Conservation (phyloP, 2,329 filamentous ascomycete genomes). For the Ophiobolus disseminans region DNA sequence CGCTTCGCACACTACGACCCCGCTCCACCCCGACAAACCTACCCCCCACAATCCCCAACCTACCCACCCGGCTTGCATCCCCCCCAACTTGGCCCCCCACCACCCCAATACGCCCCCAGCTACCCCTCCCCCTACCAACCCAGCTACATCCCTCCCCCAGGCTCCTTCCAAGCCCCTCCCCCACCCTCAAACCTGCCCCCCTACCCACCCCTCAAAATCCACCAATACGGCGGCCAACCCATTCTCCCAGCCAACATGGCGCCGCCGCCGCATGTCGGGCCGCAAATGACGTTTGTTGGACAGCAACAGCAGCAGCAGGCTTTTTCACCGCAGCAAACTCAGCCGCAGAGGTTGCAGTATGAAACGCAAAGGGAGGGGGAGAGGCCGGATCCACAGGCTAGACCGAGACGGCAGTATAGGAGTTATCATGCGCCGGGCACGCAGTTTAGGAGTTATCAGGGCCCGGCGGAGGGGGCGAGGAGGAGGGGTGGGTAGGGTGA, state of each 20-base stretch:
- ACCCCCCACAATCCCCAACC: conserved; percentile 30
- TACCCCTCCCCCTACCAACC: conserved; percentile 35
- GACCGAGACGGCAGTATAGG: conserved; percentile 39
- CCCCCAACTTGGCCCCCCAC: conserved; percentile 22
- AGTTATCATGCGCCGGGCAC: conserved; percentile 44
- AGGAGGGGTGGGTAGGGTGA: not conserved
- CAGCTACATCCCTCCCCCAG: conserved; percentile 42
- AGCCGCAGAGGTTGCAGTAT: conserved; percentile 24
- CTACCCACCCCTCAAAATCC: conserved; percentile 46
- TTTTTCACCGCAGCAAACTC: conserved; percentile 30
- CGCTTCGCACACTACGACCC: conserved; percentile 48
- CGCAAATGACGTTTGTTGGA: conserved; percentile 21
- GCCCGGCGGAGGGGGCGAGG: conserved; percentile 26
- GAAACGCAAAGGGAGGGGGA: conserved; percentile 28
- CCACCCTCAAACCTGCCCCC: conserved; percentile 31
- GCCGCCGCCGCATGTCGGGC: conserved; percentile 31
- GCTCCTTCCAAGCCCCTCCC: conserved; percentile 43
- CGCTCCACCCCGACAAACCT: conserved; percentile 30
- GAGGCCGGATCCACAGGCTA: conserved; percentile 30
- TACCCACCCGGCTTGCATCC: conserved; percentile 30
- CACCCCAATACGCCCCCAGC: conserved; percentile 57
- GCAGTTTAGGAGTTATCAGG: conserved; percentile 43
- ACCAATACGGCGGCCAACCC: conserved; percentile 50
- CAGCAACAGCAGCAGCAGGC: conserved; percentile 14
- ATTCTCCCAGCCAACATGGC: conserved; percentile 50